Conservation (phyloP, 768 basidiomycete species). For the Boletus subcaerulescens region DNA sequence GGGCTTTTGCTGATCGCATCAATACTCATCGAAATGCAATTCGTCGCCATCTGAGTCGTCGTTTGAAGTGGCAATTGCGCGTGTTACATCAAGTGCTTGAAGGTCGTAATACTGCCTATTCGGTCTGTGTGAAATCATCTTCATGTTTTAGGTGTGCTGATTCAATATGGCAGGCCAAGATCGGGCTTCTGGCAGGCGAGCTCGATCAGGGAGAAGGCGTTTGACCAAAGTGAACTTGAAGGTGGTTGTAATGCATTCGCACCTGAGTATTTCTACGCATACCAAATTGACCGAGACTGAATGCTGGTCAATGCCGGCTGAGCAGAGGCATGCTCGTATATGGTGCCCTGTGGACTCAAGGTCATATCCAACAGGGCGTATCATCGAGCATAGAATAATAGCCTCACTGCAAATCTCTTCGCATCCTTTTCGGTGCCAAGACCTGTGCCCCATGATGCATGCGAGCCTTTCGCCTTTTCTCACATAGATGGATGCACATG, state of each 20-base stretch:
- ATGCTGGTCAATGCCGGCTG: background rate
- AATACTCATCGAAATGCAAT: slow-evolving; percentile 43
- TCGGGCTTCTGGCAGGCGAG: slow-evolving; percentile 57
- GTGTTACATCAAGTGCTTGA: slow-evolving; percentile 62
- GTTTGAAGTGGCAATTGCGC: slow-evolving; percentile 69
- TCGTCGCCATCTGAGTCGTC: slow-evolving; percentile 46
- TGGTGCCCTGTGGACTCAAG: slow-evolving; percentile 72
- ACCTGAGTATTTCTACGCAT: background rate
- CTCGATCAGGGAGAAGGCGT: slow-evolving; percentile 63
- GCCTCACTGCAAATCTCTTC: background rate
- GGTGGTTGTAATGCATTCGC: background rate
- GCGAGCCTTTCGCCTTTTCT: background rate
- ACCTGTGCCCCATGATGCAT: background rate
- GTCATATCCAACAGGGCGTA: slow-evolving; percentile 66
- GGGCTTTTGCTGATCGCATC: slow-evolving; percentile 51
- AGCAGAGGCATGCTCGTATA: slow-evolving; percentile 53
- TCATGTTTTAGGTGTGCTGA: slow-evolving; percentile 3
- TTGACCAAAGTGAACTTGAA: slow-evolving; percentile 22
- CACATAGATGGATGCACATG: background rate
- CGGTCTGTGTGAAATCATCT: slow-evolving; percentile 42
- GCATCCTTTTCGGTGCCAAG: background rate
- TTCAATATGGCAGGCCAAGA: slow-evolving; percentile 45
- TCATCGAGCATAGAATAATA: slow-evolving; percentile 65
- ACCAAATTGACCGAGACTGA: background rate
- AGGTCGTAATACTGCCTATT: slow-evolving; percentile 61